A percentile compares a stretch with the other conserved stretches of the same genome.
Evolutionary conservation across 306 rosid genomes (phyloP).

Genomic region (Senna siamea): DNA sequence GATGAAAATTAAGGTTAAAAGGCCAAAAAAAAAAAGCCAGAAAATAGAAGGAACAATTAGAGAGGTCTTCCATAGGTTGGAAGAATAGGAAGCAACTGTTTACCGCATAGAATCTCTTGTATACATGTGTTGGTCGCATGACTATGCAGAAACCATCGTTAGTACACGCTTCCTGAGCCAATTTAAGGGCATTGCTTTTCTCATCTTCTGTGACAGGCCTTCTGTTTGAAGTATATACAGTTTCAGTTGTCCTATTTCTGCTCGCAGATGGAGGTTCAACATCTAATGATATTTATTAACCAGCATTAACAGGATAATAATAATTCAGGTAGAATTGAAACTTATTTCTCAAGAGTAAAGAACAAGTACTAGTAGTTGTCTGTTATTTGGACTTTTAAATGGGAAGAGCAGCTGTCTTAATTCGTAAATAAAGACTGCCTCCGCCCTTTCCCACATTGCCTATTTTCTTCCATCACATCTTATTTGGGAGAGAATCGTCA

Average conservation of each 20-base stretch:
- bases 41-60: background rate
- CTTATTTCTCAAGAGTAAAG: background rate
- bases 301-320: conserved; percentile 6
- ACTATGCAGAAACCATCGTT: conserved; percentile 39
- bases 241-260: conserved; percentile 24
- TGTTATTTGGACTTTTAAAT: background rate
- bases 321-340: conserved; percentile 26
- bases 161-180: conserved; percentile 57
- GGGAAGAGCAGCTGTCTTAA: conserved; percentile 11
- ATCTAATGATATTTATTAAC: conserved; percentile 36
- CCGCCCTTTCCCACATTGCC: background rate
- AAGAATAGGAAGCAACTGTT: conserved; percentile 25
- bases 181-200: conserved; percentile 36
- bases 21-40: background rate
- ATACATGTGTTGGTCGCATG: conserved; percentile 71
- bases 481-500: background rate
- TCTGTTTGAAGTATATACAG: conserved; percentile 55
- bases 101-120: conserved; percentile 77
- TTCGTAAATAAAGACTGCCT: background rate
- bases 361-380: background rate
- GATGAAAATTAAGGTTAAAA: conserved; percentile 22
- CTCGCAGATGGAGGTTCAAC: conserved; percentile 36
- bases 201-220: conserved; percentile 62
- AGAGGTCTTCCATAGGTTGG: background rate
- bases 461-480: conserved; percentile 1